These are phyloP conservation scores for Solidago caesia DNA, from an alignment of 129 eudicot species.

Conservation along the genomic window DNA sequence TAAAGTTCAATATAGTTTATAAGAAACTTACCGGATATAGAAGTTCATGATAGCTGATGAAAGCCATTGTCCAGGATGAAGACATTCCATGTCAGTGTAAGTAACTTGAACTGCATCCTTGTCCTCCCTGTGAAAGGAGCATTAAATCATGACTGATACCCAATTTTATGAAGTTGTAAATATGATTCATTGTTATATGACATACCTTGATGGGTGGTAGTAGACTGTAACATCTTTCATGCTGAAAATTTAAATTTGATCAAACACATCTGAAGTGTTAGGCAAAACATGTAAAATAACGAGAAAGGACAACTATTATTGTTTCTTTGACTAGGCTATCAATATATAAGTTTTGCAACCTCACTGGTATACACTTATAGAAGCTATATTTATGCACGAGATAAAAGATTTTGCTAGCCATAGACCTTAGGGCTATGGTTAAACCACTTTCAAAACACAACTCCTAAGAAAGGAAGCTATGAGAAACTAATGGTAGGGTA, in stretches of 20 bases:
- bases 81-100: constrained; percentile 62
- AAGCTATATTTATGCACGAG: no score
- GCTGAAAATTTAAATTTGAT: constrained; percentile 39
- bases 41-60: constrained; percentile 64
- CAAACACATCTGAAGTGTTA: neutral
- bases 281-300: no score
- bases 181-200: constrained; percentile 2
- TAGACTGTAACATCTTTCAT: constrained; percentile 41
- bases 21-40: constrained; percentile 59
- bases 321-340: no score
- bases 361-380: no score
- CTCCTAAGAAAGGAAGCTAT: no score
- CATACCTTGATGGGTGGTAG: constrained; percentile 79
- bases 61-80: constrained; percentile 65
- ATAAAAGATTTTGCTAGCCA: no score
- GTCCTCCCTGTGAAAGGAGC: constrained; percentile 47
- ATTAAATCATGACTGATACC: neutral
- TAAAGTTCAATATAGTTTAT: neutral
- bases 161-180: neutral
- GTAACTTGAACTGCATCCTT: constrained; percentile 61
- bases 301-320: no score
- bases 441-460: no score
- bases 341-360: no score
- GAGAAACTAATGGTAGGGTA: no score
- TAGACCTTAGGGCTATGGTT: no score